A percentile compares a stretch with the other conserved stretches of the same genome.
phyloP scores from a whole-genome alignment of 192 early-diverging fungal species.

The Podila minutissima region DNA sequence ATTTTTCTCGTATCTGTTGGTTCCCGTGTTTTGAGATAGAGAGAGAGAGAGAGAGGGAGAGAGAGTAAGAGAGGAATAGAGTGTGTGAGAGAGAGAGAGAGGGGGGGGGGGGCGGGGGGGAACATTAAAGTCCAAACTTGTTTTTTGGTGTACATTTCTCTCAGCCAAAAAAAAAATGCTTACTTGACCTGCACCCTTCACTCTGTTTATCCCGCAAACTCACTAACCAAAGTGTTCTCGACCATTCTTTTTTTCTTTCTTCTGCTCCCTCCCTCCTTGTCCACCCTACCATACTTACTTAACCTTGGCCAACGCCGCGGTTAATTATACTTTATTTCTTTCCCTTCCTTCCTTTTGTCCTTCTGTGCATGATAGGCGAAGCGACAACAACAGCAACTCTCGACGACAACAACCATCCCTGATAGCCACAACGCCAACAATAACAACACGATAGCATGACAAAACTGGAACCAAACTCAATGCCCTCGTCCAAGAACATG shows the following conservation, averaged over 20 bases:
- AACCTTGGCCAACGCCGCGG: background rate
- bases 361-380: background rate
- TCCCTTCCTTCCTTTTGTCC: conserved; percentile 1
- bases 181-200: conserved; percentile 3
- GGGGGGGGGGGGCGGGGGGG: no score
- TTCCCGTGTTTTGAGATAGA: no score
- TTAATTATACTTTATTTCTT: background rate
- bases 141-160: no score
- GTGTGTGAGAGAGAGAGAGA: no score
- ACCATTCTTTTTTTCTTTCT: conserved; percentile 9
- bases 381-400: background rate
- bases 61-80: no score
- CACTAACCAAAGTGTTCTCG: background rate
- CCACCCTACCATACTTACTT: background rate
- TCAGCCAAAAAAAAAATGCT: no score
- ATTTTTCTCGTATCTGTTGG: no score
- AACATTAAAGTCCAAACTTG: no score
- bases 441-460: conserved; percentile 16
- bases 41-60: no score
- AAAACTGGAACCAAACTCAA: conserved; percentile 44
- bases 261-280: background rate
- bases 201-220: background rate
- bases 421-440: background rate
- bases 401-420: background rate
- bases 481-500: conserved; percentile 38